These are phyloP conservation scores for Teunomyces stri DNA, from an alignment of 805 yeast genomes.

Conservation along the genomic window DNA sequence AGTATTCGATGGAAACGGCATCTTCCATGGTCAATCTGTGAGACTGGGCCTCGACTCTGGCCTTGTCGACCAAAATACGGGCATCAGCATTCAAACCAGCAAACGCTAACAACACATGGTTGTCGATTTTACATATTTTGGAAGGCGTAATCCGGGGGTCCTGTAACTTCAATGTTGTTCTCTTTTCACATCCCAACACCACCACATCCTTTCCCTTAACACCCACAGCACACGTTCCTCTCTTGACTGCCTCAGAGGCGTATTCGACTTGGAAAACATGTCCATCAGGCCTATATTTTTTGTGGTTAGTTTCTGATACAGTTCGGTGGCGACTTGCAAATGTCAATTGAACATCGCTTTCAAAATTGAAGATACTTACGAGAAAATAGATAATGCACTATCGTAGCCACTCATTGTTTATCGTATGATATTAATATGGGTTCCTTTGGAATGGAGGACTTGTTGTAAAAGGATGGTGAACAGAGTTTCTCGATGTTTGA, in stretches of 20 bases:
- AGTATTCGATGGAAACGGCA: constrained; percentile 85
- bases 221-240: constrained; percentile 98
- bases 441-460: not conserved
- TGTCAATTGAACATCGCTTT: not conserved
- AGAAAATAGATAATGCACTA: constrained; percentile 95
- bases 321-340: constrained; percentile 3
- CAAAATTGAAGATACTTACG: constrained; percentile 50
- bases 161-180: constrained; percentile 91
- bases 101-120: constrained; percentile 87
- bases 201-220: constrained; percentile 87
- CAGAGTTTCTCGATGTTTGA: not conserved
- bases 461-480: not conserved
- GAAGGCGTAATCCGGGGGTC: constrained; percentile 96
- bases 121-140: constrained; percentile 87
- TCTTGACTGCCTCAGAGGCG: constrained; percentile 94
- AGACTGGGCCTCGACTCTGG: constrained; percentile 94
- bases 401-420: constrained; percentile 93
- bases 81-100: constrained; percentile 99
- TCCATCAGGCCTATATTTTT: constrained; percentile 81
- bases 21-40: constrained; percentile 93
- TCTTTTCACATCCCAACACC: constrained; percentile 93
- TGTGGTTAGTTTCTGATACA: not conserved
- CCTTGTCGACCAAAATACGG: constrained; percentile 88
- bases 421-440: not conserved
- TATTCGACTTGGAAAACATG: constrained; percentile 98